Base-by-base conservation (phyloP, 73 alveolate species). In the Stentor roeselii region DNA sequence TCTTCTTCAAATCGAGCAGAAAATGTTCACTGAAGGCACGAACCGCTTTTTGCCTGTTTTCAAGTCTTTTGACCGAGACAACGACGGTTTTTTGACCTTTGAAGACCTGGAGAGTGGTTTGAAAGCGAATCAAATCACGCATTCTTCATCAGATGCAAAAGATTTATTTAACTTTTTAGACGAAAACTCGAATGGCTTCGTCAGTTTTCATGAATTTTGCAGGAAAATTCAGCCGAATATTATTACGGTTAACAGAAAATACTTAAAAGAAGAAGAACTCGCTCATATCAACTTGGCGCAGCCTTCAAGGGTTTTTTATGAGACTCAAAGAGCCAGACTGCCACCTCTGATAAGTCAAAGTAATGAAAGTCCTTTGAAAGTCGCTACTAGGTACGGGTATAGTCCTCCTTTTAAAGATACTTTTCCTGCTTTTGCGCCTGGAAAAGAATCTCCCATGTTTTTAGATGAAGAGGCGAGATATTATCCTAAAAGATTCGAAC, bases 381-480 rank as follows among this genome's bases (percentile, higher is more conserved):
- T 76, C 36, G 50, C 76, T 36, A 88, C 91, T 1, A 88, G 94
- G 80, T 88, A 83, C 80, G 88, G 91, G 36, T 60, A 85, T 3
- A 86, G 82, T 35, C 94, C 91, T 58, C 90, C 78, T n/a, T 61
- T 39, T 61, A 77, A 88, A 60, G 82, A 88, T 34, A 88, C 91
- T 1, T 88, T 84, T 27, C 60, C 41, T 36, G 38, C 58, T 21
- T 76, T 86, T 40, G 83, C 78, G 36, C 89, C 89, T 59, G 78
- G 87, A 34, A 39, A 60, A 60, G 82, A 59, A n/a, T 39, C 89
- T 59, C 86, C 89, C 2, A 67, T 67, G 80, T 67, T 30, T 67
- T 27, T 67, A 40, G n/a, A 21, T 67, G 82, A 60, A 2, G 84
- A 80, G 3, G 86, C 34, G 6, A 31, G 86, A 41, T 87, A 42